Evolutionary conservation across 2,329 filamentous ascomycete species (phyloP).

Genomic region (Pyrenochaeta sp.): DNA sequence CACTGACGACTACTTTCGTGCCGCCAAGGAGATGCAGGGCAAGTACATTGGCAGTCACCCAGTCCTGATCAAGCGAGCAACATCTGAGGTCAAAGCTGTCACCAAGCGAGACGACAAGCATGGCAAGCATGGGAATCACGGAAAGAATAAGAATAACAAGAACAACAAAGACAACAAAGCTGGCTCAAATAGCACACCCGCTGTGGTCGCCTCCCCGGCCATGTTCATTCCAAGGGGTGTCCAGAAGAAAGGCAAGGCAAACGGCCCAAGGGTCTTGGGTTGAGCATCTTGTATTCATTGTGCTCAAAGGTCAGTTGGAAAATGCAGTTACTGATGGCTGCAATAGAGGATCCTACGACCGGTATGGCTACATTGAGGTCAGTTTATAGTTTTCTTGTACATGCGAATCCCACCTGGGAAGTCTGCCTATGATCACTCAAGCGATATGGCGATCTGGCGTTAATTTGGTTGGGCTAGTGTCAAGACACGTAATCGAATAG

Average conservation of each 20-base stretch:
- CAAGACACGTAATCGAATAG: no score
- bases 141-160: conserved; percentile 61
- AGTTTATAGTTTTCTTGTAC: neutral
- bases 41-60: conserved; percentile 99
- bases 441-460: no score
- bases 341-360: neutral
- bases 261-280: conserved; percentile 36
- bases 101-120: conserved; percentile 60
- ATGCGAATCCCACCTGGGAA: neutral
- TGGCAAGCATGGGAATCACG: conserved; percentile 41
- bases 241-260: conserved; percentile 44
- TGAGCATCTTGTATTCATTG: conserved; percentile 15
- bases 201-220: conserved; percentile 22
- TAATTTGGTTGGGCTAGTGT: no score
- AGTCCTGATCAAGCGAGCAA: conserved; percentile 84
- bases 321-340: neutral
- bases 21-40: conserved; percentile 97
- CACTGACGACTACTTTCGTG: conserved; percentile 94
- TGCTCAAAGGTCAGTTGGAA: neutral
- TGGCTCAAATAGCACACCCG: conserved; percentile 14
- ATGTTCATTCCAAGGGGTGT: conserved; percentile 40
- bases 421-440: no score
- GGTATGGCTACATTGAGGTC: neutral
- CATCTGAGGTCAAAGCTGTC: conserved; percentile 86
- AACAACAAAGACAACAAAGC: conserved; percentile 41